Conservation (phyloP, 2,329 filamentous ascomycete species). For the Pestalotiopsis sp. region DNA sequence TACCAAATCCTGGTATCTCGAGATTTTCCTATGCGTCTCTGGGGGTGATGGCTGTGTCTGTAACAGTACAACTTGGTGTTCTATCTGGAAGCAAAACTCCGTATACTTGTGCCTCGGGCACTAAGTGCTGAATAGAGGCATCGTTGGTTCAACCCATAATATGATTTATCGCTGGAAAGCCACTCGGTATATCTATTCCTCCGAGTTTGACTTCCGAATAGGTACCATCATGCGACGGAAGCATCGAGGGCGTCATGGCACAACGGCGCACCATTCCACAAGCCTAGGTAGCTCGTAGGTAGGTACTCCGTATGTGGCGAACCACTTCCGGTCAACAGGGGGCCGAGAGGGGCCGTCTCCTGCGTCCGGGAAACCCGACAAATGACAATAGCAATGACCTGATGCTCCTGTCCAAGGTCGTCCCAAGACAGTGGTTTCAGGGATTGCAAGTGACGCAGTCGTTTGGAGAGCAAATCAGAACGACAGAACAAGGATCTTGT, state of each 20-base stretch:
- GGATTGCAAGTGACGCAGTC: background rate
- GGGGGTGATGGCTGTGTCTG: background rate
- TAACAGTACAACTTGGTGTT: background rate
- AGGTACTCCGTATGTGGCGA: background rate
- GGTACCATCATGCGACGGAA: constrained; percentile 1
- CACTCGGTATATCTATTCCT: constrained; percentile 6
- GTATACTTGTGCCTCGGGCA: background rate
- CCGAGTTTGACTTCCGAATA: constrained; percentile 1
- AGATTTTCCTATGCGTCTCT: no score
- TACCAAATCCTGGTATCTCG: background rate
- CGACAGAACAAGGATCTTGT: constrained; percentile 2
- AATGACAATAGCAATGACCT: background rate
- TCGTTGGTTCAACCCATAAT: background rate
- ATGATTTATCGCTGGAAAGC: background rate
- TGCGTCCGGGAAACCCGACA: background rate
- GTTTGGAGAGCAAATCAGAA: constrained; percentile 7
- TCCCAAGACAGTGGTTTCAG: constrained; percentile 2
- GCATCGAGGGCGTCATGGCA: background rate
- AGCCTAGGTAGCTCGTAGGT: background rate
- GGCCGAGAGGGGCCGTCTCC: background rate
- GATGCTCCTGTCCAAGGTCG: background rate
- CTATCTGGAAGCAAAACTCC: background rate
- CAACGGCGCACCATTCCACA: background rate
- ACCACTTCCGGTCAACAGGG: background rate
- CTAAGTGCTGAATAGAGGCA: background rate